Conservation (phyloP, 352 stramenopile species). For the Peronospora belbahrii region DNA sequence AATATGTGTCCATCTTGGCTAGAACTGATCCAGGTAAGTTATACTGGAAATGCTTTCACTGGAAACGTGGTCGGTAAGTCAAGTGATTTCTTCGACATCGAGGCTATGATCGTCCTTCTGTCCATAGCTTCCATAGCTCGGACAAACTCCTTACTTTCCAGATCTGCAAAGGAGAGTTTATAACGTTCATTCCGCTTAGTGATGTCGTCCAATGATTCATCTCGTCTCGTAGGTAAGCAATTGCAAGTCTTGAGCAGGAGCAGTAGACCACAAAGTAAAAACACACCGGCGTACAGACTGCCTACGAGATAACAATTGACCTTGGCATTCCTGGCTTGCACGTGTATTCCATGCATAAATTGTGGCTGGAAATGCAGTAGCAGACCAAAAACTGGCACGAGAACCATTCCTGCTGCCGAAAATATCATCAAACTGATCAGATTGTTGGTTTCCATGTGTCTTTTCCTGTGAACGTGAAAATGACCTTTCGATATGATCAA, state of each 20-base stretch:
- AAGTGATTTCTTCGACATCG: constrained; percentile 3
- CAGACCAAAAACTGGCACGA: constrained; percentile 51
- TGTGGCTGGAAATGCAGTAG: constrained; percentile 46
- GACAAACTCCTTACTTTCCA: constrained; percentile 32
- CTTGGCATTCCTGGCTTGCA: constrained; percentile 32
- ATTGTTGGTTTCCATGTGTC: constrained; percentile 29
- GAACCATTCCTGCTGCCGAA: constrained; percentile 37
- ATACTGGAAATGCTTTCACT: constrained; percentile 9
- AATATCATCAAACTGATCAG: constrained; percentile 36
- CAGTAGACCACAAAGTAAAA: constrained; percentile 24
- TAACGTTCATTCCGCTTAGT: constrained; percentile 19
- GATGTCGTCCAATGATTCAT: neutral
- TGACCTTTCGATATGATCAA: too few species aligned
- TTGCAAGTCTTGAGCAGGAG: constrained; percentile 15
- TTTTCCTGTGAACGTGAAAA: constrained; percentile 16
- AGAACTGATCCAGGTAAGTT: neutral
- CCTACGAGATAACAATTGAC: constrained; percentile 57
- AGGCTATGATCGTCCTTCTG: constrained; percentile 6
- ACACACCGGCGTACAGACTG: constrained; percentile 38
- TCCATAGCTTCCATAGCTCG: constrained; percentile 22
- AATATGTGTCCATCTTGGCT: neutral
- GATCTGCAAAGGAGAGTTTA: constrained; percentile 23
- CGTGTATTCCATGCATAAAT: constrained; percentile 51
- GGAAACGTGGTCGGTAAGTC: constrained; percentile 12
- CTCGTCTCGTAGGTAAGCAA: constrained; percentile 2